phyloP scores from a whole-genome alignment of 345 rosid genomes.

The Eucalyptus marginata region DNA sequence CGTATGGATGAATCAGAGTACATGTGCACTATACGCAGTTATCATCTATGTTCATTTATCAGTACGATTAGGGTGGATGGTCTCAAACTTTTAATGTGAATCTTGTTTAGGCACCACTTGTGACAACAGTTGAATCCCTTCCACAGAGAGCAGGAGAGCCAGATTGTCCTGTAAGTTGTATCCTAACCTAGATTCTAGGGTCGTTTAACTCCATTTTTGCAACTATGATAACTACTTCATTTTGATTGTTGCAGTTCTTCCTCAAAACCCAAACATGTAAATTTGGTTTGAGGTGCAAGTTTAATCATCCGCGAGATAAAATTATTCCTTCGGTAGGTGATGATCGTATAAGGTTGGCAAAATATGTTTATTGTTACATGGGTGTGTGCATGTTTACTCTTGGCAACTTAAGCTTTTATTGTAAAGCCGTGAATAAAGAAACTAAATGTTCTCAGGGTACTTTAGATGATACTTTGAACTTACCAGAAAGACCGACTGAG shows the following conservation, averaged over 20 bases:
- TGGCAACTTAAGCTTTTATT: not conserved
- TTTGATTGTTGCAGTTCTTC: slow-evolving; percentile 49
- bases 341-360: not conserved
- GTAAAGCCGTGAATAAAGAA: not conserved
- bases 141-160: slow-evolving; percentile 87
- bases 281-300: slow-evolving; percentile 82
- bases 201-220: not conserved
- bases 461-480: slow-evolving; percentile 24
- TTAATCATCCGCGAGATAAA: slow-evolving; percentile 76
- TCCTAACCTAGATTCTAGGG: not conserved
- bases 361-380: not conserved
- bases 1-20: not conserved
- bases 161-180: slow-evolving; percentile 83
- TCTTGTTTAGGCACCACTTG: slow-evolving; percentile 49
- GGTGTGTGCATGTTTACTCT: not conserved
- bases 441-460: slow-evolving; percentile 33
- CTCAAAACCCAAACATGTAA: slow-evolving; percentile 90
- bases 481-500: slow-evolving; percentile 87
- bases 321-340: slow-evolving; percentile 32
- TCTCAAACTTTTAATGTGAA: not conserved
- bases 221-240: not conserved
- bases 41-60: not conserved
- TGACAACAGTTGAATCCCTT: slow-evolving; percentile 34
- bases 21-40: not conserved
- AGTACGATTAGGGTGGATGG: not conserved